Base-by-base conservation (phyloP, 805 yeast species). In the Metschnikowia koreensis region DNA sequence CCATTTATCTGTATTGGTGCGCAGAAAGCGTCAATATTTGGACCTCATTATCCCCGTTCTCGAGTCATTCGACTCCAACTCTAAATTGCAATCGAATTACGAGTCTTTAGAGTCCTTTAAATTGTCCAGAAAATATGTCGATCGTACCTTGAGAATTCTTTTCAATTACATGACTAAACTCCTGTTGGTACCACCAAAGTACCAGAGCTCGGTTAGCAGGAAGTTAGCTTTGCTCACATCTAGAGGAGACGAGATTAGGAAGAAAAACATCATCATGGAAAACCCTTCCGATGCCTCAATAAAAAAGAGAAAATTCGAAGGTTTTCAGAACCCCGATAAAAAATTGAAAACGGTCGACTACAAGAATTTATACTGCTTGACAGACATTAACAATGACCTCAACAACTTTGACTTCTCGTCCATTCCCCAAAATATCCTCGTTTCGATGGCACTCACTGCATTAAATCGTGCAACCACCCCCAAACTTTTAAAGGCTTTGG, bases 361-460 rank as follows among this genome's bases (percentile, higher is more conserved):
- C 65, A 79, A 85, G 47, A 73, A 84, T 13, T 70, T 92, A 40
- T 94, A 81, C 65, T 81, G 85, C 28, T 75, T 93, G 52, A 84
- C 87, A 12, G 83, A 81, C 38, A 71, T 82, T 33, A 68, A 73
- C 39, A 83, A 85, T 61, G 84, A 84, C 46, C 70, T 89, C 52
- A 77, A 82, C 33, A 77, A 77, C 38, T 86, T 89, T 63, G 93
- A 93, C 65, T 80, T 89, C 50, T 76, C 89, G 2, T 71, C 81
- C 9, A 71, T 94, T 7, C 86, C 94, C 6, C 79, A 79, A 22
- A 81, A 82, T 46, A 74, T 86, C 0, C 77, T 91, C 50, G 78
- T 77, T 22, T 77, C 81, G 42, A 84, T 86, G 78, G 89, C 86
- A 13, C 71, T 81, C 50, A 79, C 81, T 1, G 90, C 96, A 0